Conservation (phyloP, 2,329 filamentous ascomycete genomes). For the Monilinia aucupariae region DNA sequence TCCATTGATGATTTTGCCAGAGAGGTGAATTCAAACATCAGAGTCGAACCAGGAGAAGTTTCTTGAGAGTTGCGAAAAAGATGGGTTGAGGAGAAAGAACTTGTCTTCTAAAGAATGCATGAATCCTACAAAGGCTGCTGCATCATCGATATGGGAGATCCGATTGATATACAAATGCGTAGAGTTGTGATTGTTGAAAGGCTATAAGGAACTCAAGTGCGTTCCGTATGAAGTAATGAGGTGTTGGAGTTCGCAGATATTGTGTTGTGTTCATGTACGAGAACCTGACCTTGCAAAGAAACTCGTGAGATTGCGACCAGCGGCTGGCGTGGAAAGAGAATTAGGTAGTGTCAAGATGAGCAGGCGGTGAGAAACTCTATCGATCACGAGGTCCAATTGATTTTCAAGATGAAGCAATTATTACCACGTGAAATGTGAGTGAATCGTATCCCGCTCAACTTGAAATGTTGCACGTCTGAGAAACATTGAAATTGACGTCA, state of each 20-base stretch:
- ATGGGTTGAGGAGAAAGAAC: too few species aligned
- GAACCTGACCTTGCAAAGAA: background rate
- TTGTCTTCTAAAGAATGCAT: background rate
- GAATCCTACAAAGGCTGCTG: background rate
- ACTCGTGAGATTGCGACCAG: background rate
- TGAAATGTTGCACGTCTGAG: background rate
- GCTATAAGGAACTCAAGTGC: background rate
- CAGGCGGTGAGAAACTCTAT: background rate
- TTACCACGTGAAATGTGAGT: background rate
- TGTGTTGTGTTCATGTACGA: background rate
- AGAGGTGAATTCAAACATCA: background rate
- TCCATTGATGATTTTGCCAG: background rate
- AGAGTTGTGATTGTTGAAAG: background rate
- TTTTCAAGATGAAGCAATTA: accelerated
- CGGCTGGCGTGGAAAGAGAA: background rate
- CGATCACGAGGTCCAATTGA: background rate
- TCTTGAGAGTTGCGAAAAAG: background rate
- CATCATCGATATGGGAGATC: background rate
- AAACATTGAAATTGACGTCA: background rate
- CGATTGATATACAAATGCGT: background rate
- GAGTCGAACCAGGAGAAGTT: background rate
- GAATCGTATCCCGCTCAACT: background rate
- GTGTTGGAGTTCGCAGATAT: background rate
- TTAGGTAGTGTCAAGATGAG: background rate
- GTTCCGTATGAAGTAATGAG: background rate